A percentile compares a stretch with the other conserved stretches of the same genome.
These are phyloP conservation scores for Globisporangium acanthophoron DNA, from an alignment of 352 stramenopile genomes.

Conservation along the genomic window DNA sequence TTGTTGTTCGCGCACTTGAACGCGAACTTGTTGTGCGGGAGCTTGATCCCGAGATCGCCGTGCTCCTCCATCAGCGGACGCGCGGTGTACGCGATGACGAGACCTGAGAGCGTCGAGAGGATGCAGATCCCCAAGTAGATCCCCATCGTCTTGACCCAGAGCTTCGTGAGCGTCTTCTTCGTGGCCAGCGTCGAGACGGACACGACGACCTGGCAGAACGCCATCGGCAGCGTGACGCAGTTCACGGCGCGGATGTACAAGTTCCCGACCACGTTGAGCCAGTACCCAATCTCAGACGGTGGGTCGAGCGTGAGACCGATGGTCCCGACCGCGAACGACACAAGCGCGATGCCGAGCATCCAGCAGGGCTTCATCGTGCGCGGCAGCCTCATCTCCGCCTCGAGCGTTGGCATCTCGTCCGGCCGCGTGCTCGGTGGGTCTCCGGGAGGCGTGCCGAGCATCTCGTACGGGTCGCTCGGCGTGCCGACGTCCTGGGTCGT, in stretches of 20 bases:
- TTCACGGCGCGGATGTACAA: slow-evolving; percentile 59
- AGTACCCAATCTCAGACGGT: slow-evolving; percentile 32
- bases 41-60: slow-evolving; percentile 19
- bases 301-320: slow-evolving; percentile 24
- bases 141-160: slow-evolving; percentile 35
- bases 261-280: slow-evolving; percentile 42
- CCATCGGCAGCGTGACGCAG: slow-evolving; percentile 52
- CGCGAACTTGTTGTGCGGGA: slow-evolving; percentile 34
- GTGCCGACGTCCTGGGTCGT: slow-evolving; percentile 23
- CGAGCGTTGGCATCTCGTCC: slow-evolving; percentile 15
- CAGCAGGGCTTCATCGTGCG: slow-evolving; percentile 38
- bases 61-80: slow-evolving; percentile 30
- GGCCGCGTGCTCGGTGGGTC: slow-evolving; percentile 31
- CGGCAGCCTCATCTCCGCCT: slow-evolving; percentile 16
- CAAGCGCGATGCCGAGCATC: slow-evolving; percentile 30
- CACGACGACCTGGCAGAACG: slow-evolving; percentile 58
- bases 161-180: slow-evolving; percentile 26
- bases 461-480: slow-evolving; percentile 37
- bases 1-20: slow-evolving; percentile 54
- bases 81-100: slow-evolving; percentile 24
- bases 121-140: slow-evolving; percentile 30
- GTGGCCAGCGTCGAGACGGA: slow-evolving; percentile 41
- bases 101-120: slow-evolving; percentile 22
- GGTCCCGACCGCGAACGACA: slow-evolving; percentile 34
- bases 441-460: slow-evolving; percentile 44